A percentile compares a stretch with the other conserved stretches of the same genome.
Evolutionary conservation across 2,329 filamentous ascomycete genomes (phyloP).

Genomic region (Calonectria honghensis): DNA sequence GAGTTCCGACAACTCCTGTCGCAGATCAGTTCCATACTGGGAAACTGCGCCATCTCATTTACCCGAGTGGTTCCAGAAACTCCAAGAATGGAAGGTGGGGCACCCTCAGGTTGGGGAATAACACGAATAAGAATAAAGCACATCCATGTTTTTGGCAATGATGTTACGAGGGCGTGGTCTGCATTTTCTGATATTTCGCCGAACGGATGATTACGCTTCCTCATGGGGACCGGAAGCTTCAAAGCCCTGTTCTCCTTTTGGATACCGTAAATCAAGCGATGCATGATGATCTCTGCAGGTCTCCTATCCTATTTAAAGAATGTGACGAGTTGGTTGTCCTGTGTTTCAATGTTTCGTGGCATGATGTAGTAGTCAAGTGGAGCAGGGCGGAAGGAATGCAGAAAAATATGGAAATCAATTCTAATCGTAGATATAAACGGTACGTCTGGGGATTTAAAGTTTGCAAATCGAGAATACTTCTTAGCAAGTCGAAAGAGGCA

Average conservation of each 20-base stretch:
- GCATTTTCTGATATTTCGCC: neutral
- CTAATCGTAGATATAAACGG: neutral
- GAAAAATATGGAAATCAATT: neutral
- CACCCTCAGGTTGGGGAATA: neutral
- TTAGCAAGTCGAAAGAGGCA: neutral
- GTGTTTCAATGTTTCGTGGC: conserved; percentile 4
- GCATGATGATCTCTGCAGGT: too few species aligned
- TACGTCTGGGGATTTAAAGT: neutral
- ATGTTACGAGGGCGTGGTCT: neutral
- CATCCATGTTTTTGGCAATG: neutral
- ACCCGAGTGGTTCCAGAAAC: neutral
- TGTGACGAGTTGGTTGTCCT: neutral
- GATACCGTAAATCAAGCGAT: neutral
- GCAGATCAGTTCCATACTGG: conserved; percentile 17
- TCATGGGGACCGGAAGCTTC: neutral
- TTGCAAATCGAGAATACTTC: neutral
- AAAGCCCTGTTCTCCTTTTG: neutral
- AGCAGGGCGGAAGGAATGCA: neutral
- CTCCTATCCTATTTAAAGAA: neutral
- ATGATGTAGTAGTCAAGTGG: neutral
- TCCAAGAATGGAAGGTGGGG: conserved; percentile 15
- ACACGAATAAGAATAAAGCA: neutral
- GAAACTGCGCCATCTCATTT: conserved; percentile 8
- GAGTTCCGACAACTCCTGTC: conserved; percentile 15
- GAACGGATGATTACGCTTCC: neutral